Evolutionary conservation across 2,329 filamentous ascomycete species (phyloP), one percentile per base, ranked within the genome.

Genomic region (Sordariomycetes sp.): DNA sequence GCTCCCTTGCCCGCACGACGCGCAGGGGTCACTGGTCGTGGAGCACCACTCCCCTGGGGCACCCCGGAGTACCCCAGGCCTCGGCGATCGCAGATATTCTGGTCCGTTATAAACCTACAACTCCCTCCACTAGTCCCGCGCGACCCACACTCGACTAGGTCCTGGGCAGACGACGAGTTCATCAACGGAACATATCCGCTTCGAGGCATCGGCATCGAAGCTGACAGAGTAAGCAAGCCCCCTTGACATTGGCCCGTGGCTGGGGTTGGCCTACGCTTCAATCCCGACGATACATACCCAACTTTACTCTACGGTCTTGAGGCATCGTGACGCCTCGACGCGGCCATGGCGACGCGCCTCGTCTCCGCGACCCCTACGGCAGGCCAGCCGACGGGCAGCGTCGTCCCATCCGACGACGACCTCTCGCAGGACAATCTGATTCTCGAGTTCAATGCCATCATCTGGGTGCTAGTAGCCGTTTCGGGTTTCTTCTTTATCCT

Each of bases 391-490:
- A 45, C 54, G 5, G 28, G 24, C 22, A 17, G 22, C 15, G n/a
- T 39, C 24, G 28, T 28, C 3, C 13, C 54, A 22, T 25, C 39
- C 25, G 22, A 17, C 20, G 53, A 52, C 15, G 54, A 56, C 17
- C 54, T 25, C 32, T 42, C 54, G n/a, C 54, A 56, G 22, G 45
- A 56, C 24, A 32, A 62, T 36, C 56, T 61, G 13, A 53, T 60
- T 36, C 36, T 53, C 17, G 50, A 50, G 10, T 60, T 61, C 57
- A 56, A 58, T 6, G 42, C 57, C 34, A 58, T 62, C 15, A 59
- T 62, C 52, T 65, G 62, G 64, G 56, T 60, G 8, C 59, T 62
- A 57, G 55, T 62, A 8, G 57, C 55, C 22, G 25, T 64, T 3
- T 59, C 63, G 3, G 45, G 56, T 1, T 48, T 63, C 22, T 65